A percentile compares a stretch with the other conserved stretches of the same genome.
phyloP scores from a whole-genome alignment of 768 basidiomycete species.

The Russula lepida region DNA sequence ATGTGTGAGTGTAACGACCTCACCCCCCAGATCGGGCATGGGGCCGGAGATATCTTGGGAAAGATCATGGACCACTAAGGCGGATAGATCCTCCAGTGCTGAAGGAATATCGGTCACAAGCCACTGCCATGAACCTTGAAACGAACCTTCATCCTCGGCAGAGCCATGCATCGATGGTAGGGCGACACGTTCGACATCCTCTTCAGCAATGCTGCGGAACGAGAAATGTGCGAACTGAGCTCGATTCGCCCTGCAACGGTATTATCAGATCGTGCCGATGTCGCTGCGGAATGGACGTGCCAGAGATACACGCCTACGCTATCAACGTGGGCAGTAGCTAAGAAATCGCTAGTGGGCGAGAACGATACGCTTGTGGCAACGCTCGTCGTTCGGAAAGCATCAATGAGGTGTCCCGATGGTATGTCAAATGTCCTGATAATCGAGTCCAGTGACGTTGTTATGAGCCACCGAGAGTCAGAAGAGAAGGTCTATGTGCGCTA shows the following conservation, averaged over 20 bases:
- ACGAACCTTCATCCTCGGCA: conserved; percentile 69
- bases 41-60: conserved; percentile 67
- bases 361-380: conserved; percentile 87
- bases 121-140: background rate
- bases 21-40: conserved; percentile 81
- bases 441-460: conserved; percentile 82
- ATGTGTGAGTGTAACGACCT: conserved; percentile 87
- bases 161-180: conserved; percentile 82
- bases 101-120: background rate
- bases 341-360: conserved; percentile 91
- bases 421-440: conserved; percentile 93
- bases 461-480: conserved; percentile 89
- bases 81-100: conserved; percentile 71
- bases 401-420: conserved; percentile 86
- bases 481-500: conserved; percentile 67
- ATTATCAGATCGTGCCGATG: conserved; percentile 8
- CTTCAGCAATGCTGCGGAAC: conserved; percentile 70
- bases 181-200: conserved; percentile 56
- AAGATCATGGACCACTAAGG: conserved; percentile 51
- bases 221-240: conserved; percentile 87
- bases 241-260: conserved; percentile 71
- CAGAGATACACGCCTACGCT: conserved; percentile 94
- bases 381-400: conserved; percentile 81
- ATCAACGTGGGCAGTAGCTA: conserved; percentile 92
- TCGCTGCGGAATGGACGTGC: conserved; percentile 32